phyloP scores from a whole-genome alignment of 2,329 filamentous ascomycete species.

The Cercospora zeina region DNA sequence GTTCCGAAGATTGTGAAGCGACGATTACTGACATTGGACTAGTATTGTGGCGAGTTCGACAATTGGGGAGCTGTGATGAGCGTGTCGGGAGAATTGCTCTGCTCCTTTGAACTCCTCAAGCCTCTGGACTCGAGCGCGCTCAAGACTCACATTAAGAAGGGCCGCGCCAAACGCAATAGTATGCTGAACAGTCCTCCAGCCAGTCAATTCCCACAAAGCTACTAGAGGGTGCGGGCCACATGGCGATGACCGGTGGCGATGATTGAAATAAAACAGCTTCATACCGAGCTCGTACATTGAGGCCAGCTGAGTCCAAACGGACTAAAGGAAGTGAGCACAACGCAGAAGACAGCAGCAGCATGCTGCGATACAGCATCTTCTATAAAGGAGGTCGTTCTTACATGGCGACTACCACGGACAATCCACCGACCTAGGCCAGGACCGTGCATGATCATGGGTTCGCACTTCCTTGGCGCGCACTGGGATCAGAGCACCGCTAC shows the following conservation, averaged over 20 bases:
- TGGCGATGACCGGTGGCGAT: not conserved
- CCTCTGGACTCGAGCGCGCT: conserved; percentile 92
- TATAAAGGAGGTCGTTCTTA: not conserved
- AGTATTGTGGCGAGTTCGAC: conserved; percentile 91
- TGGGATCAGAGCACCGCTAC: not conserved
- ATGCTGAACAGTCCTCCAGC: conserved; percentile 86
- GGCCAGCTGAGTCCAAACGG: not conserved
- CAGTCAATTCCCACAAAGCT: conserved; percentile 54
- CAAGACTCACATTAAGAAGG: conserved; percentile 99
- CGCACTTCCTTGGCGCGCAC: not conserved
- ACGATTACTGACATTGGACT: conserved; percentile 7
- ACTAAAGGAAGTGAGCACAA: not conserved
- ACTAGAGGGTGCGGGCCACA: conserved; percentile 39
- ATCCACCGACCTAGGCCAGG: not conserved
- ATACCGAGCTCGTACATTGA: not conserved
- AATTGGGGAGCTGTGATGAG: conserved; percentile 99
- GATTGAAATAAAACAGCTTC: not conserved
- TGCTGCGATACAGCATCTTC: not conserved
- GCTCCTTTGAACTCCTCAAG: conserved; percentile 95
- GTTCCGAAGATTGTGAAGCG: not conserved
- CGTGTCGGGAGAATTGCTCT: conserved; percentile 86
- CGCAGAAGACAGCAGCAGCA: not conserved
- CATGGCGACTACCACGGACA: not conserved
- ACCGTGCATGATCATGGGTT: not conserved
- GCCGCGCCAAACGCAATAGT: conserved; percentile 87